A percentile compares a stretch with the other conserved stretches of the same genome.
phyloP scores from a whole-genome alignment of 164 flowering plant genomes.

The Nymphaea colorata region DNA sequence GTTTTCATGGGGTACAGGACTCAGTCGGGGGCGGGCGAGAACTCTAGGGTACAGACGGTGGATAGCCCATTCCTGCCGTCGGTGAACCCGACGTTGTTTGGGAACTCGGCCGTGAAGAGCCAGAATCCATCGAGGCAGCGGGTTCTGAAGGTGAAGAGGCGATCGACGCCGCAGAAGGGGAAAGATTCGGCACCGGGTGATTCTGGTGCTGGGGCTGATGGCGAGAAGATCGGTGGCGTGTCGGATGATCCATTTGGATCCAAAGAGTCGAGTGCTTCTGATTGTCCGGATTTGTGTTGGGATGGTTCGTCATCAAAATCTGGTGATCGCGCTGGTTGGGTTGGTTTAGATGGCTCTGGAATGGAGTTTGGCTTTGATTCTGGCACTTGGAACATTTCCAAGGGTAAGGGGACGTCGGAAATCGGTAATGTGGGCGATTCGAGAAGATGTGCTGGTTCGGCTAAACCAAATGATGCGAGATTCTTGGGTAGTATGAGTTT shows the following conservation, averaged over 20 bases:
- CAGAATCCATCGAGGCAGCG: constrained; percentile 18
- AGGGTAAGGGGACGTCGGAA: neutral
- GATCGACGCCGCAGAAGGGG: constrained; percentile 3
- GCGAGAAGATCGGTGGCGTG: neutral
- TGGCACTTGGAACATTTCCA: neutral
- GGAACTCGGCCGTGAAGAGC: constrained; percentile 3
- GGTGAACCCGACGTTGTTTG: neutral
- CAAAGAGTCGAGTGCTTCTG: neutral
- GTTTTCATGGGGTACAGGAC: neutral
- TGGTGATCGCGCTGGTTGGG: neutral
- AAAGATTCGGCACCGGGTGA: neutral
- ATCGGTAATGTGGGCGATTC: neutral
- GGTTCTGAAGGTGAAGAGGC: constrained; percentile 16
- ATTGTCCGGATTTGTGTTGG: neutral
- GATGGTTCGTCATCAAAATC: neutral
- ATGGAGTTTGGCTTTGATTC: neutral
- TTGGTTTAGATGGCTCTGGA: neutral
- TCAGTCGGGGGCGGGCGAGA: neutral
- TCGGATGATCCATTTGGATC: neutral
- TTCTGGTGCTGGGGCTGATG: neutral
- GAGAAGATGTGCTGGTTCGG: no score
- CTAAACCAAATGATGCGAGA: no score
- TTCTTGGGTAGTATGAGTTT: neutral
- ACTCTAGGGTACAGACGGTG: neutral
- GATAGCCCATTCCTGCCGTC: neutral